These are phyloP conservation scores for Epipyxis sp. DNA, from an alignment of 108 stramenopile species.

Conservation along the genomic window DNA sequence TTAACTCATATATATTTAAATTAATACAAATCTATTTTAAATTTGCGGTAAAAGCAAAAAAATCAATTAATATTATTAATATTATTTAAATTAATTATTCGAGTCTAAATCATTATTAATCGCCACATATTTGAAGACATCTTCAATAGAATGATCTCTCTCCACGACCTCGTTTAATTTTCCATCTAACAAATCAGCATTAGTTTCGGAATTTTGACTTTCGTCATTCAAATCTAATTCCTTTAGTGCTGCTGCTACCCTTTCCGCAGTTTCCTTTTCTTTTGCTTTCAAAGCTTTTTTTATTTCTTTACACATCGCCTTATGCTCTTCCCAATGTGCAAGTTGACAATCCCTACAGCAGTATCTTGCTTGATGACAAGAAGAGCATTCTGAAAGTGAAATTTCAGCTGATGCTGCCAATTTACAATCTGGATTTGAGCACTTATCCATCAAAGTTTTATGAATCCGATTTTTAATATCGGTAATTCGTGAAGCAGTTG, in stretches of 20 bases:
- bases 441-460: neutral
- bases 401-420: neutral
- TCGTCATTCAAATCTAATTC: slow-evolving; percentile 3
- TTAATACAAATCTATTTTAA: too few species aligned
- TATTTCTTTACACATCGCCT: neutral
- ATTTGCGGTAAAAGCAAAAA: too few species aligned
- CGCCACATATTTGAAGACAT: too few species aligned
- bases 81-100: too few species aligned
- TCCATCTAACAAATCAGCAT: too few species aligned
- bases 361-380: neutral
- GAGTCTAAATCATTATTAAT: too few species aligned
- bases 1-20: too few species aligned
- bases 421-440: neutral
- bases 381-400: neutral
- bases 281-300: neutral
- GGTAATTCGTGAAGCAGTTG: neutral
- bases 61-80: too few species aligned
- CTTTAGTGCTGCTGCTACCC: neutral
- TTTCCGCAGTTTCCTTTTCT: neutral
- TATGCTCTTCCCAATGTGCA: neutral
- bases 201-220: too few species aligned
- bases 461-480: neutral
- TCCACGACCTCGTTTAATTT: too few species aligned
- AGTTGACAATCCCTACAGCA: neutral
- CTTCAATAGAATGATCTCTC: too few species aligned